These are phyloP conservation scores for Microascus cirrosus DNA, from an alignment of 2,329 filamentous ascomycete species.

Conservation along the genomic window DNA sequence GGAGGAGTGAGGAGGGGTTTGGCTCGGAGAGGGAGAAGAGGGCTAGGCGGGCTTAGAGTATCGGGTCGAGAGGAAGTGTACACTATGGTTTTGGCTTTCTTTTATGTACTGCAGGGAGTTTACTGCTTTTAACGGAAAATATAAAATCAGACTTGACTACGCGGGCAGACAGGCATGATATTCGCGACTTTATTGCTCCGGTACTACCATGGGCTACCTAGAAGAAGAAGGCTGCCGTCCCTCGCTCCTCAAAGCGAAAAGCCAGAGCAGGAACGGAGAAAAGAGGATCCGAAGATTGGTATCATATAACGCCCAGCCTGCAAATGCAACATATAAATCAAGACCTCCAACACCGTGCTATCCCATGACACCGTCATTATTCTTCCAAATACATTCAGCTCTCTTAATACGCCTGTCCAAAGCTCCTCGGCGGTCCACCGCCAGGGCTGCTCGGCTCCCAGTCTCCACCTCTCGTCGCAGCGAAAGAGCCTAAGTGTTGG, in stretches of 20 bases:
- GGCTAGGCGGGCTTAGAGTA: slow-evolving; percentile 23
- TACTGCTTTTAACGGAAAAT: neutral
- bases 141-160: too few relatives aligned
- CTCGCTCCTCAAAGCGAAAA: neutral
- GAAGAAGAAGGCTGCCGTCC: neutral
- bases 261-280: neutral
- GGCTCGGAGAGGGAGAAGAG: slow-evolving; percentile 41
- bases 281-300: neutral
- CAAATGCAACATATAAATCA: neutral
- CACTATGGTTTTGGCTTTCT: neutral
- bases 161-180: too few relatives aligned
- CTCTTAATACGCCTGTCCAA: neutral
- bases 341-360: neutral
- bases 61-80: too few relatives aligned
- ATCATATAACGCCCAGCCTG: neutral
- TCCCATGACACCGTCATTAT: neutral
- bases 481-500: neutral
- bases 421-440: neutral
- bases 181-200: too few relatives aligned
- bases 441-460: neutral
- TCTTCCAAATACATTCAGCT: neutral
- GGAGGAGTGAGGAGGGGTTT: slow-evolving; percentile 37
- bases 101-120: neutral
- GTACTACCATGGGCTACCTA: neutral
- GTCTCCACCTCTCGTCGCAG: neutral